These are phyloP conservation scores for Torrubiellomyces zombiae DNA, from an alignment of 2,329 filamentous ascomycete species.

Conservation along the genomic window DNA sequence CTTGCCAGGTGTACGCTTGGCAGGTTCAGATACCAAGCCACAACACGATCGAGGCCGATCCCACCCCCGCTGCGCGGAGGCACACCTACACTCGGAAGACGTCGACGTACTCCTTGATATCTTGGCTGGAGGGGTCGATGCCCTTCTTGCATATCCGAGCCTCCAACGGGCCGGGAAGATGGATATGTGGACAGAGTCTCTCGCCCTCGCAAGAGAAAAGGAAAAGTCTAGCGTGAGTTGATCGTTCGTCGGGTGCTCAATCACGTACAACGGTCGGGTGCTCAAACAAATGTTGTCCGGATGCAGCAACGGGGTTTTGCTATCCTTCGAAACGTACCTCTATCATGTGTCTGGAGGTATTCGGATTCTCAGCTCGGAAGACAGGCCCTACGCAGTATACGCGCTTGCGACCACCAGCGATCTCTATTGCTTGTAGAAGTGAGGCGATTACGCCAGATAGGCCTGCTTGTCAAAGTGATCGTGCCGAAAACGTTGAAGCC, in stretches of 20 bases:
- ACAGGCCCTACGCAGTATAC: slow-evolving; percentile 69
- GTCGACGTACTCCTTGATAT: slow-evolving; percentile 83
- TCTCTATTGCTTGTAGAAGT: slow-evolving; percentile 80
- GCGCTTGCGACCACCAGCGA: slow-evolving; percentile 60
- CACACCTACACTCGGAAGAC: slow-evolving; percentile 65
- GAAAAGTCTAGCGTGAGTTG: slow-evolving; percentile 55
- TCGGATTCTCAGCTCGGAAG: slow-evolving; percentile 74
- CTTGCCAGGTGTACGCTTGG: slow-evolving; percentile 41
- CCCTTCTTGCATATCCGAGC: slow-evolving; percentile 63
- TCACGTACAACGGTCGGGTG: slow-evolving; percentile 51
- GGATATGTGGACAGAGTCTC: slow-evolving; percentile 89
- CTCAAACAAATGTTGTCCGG: slow-evolving; percentile 14
- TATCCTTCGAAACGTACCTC: slow-evolving; percentile 31
- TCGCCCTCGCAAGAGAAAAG: slow-evolving; percentile 82
- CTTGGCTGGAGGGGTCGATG: slow-evolving; percentile 54
- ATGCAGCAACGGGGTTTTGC: background rate
- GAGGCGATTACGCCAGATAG: slow-evolving; percentile 63
- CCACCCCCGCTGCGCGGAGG: slow-evolving; percentile 85
- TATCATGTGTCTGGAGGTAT: slow-evolving; percentile 72
- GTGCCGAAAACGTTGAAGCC: slow-evolving; percentile 83
- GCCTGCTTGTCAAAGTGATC: slow-evolving; percentile 80
- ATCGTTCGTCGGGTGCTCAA: slow-evolving; percentile 52
- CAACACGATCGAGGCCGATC: slow-evolving; percentile 77
- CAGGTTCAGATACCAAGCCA: slow-evolving; percentile 46
- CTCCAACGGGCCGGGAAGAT: slow-evolving; percentile 60